Evolutionary conservation across 768 basidiomycete genomes (phyloP), one percentile per base, ranked within the genome.

Genomic region (Coprinopsis sp.): DNA sequence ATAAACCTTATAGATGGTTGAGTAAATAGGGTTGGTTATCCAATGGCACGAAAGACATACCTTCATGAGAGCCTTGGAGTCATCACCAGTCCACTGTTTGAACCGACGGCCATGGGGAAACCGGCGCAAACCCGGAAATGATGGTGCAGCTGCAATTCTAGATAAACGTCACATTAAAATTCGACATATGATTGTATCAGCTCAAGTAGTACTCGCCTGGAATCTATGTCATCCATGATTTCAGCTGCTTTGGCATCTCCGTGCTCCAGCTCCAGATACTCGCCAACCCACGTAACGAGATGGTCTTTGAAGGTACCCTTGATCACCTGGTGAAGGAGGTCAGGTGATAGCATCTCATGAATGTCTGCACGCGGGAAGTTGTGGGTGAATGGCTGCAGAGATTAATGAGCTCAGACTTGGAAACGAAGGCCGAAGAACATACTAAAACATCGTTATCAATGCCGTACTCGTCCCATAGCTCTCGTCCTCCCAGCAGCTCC

Each of bases 281-380:
- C 50, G 1, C 45, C 37, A 0, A 66, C 58, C 71, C 70, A 73
- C 2, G 31, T 30, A 2, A 72, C 67, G 1, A 72, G 54, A 40
- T 72, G 71, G 33, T 71, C 72, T 47, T 71, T 72, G 55, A 71
- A 73, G 2, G 54, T 61, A 3, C 68, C 67, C 46, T 70, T 70
- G 48, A 70, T 68, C 6, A 70, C 25, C 52, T 70, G 68, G 50
- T 71, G 69, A 1, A 68, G 55, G 0, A 67, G 52, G 45, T 67
- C 62, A 3, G 64, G 58, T 0, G 63, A 33, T 1, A 67, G 12
- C 2, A 66, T 46, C 30, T 65, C 59, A 45, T 69, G 54, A 18
- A 69, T 67, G 40, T 69, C 60, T 0, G 65, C 67, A 4, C 55
- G 53, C 1, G 66, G 65, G 45, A 68, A 66, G 8, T 49, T 18